A percentile compares a stretch with the other conserved stretches of the same genome.
Conservation (phyloP, 768 basidiomycete genomes). For the Strobilomyces echinocephalus region DNA sequence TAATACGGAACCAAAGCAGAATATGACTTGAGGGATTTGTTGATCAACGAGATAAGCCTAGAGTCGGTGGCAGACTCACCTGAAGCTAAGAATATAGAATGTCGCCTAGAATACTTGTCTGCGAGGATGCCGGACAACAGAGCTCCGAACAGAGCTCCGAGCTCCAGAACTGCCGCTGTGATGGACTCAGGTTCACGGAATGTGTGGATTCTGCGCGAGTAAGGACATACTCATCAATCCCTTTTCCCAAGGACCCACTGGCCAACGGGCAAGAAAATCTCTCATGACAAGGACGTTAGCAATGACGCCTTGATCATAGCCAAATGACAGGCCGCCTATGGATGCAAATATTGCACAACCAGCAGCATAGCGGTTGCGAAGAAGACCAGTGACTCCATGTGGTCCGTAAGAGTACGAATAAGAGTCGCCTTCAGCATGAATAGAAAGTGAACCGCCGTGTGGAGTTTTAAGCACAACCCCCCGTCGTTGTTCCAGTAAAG, state of each 20-base stretch:
- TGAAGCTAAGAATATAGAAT: conserved; percentile 65
- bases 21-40: conserved; percentile 45
- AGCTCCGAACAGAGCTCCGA: conserved; percentile 76
- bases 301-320: conserved; percentile 83
- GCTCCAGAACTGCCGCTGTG: conserved; percentile 70
- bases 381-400: conserved; percentile 57
- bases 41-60: not conserved
- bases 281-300: conserved; percentile 83
- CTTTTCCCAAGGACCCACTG: conserved; percentile 65
- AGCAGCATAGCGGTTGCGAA: conserved; percentile 59
- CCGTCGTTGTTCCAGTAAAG: conserved; percentile 15
- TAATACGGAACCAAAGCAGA: conserved; percentile 66
- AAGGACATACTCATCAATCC: conserved; percentile 66
- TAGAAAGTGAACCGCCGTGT: conserved; percentile 25
- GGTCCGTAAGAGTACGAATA: conserved; percentile 76
- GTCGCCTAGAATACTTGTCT: conserved; percentile 61
- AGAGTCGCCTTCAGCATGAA: conserved; percentile 20
- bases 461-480: conserved; percentile 20
- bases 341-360: conserved; percentile 71
- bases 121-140: conserved; percentile 62
- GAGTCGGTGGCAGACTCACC: conserved; percentile 36
- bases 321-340: conserved; percentile 74
- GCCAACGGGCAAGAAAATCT: conserved; percentile 66
- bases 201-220: not conserved
- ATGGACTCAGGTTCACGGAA: not conserved